These are phyloP conservation scores for Arthroderma sp. DNA, from an alignment of 2,329 filamentous ascomycete species.

Conservation along the genomic window DNA sequence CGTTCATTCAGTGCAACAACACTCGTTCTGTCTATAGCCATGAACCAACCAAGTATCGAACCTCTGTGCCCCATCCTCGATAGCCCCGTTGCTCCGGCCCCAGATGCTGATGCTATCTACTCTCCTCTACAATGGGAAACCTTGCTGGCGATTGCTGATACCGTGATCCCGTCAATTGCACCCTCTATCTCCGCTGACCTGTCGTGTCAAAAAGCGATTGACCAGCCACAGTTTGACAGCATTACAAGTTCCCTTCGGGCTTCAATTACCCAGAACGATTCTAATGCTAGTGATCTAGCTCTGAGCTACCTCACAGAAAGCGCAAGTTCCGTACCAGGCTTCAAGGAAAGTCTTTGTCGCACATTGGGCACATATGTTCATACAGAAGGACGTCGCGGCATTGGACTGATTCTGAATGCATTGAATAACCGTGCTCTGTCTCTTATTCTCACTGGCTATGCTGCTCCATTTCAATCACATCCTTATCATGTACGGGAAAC, in stretches of 20 bases:
- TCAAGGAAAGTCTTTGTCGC: constrained; percentile 36
- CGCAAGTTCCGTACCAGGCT: constrained; percentile 35
- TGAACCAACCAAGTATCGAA: neutral
- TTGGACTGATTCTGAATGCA: constrained; percentile 40
- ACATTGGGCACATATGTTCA: constrained; percentile 38
- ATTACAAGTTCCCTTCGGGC: constrained; percentile 7
- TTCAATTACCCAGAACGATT: constrained; percentile 17
- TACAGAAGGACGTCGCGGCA: constrained; percentile 33
- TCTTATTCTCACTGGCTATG: constrained; percentile 43
- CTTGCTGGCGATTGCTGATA: constrained; percentile 44
- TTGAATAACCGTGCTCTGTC: constrained; percentile 44
- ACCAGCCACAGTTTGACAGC: constrained; percentile 14
- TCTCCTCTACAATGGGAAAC: constrained; percentile 46
- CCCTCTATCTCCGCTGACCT: constrained; percentile 24
- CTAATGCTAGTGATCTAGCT: constrained; percentile 24
- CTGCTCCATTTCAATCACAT: constrained; percentile 41
- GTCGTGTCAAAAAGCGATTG: constrained; percentile 23
- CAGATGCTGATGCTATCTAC: constrained; percentile 35
- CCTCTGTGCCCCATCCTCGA: constrained; percentile 18
- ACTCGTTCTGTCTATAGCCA: neutral
- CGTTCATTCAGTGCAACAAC: too few species aligned
- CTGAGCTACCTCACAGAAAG: constrained; percentile 36
- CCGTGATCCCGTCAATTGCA: constrained; percentile 42
- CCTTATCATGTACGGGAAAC: constrained; percentile 41
- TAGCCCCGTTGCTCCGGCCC: constrained; percentile 35